Base-by-base conservation (phyloP, 73 alveolate species). In the Stentor coeruleus region DNA sequence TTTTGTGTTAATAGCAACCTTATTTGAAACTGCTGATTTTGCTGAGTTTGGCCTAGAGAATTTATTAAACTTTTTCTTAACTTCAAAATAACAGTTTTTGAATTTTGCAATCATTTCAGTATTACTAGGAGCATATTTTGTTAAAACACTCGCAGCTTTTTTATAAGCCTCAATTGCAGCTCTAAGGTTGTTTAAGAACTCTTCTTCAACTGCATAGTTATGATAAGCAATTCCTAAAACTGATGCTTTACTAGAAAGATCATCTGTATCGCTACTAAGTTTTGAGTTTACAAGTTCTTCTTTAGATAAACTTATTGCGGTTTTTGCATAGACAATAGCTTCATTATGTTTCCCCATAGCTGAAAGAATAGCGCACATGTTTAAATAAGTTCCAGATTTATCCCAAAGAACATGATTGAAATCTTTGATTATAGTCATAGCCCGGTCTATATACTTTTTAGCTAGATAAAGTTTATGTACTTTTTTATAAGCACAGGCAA, bases 401-500 rank as follows among this genome's bases (percentile, higher is more conserved):
- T 49, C 79, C n/a, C n/a, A 20, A 11, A 26, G n/a, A 15, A 28
- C 79, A 20, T 66, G 26, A 15, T 35, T 66, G 26, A 77, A 28
- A 57, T 73, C 73, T 58, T 91, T 94, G 79, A 31, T 33, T 14
- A 93, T 90, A 49, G 72, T 88, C n/a, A 94, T 74, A 0, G 97
- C 95, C 58, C 85, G 85, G 86, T 94, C 91, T 15, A 94, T 84
- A 81, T 94, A 94, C 35, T 76, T 39, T 35, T 81, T 74, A 35
- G 99, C 97, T 37, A 89, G 58, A 81, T 95, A 77, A 31, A 86
- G 85, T 80, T 94, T 91, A 3, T 94, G 92, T 4, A 74, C 83
- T 59, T 93, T 88, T 42, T 93, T 74, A 74, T 94, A 94, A 59
- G 89, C 94, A 89, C 96, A 90, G 42, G 99, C 97, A 39, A 94